phyloP scores from a whole-genome alignment of 768 basidiomycete species.

The Collybia sordida region DNA sequence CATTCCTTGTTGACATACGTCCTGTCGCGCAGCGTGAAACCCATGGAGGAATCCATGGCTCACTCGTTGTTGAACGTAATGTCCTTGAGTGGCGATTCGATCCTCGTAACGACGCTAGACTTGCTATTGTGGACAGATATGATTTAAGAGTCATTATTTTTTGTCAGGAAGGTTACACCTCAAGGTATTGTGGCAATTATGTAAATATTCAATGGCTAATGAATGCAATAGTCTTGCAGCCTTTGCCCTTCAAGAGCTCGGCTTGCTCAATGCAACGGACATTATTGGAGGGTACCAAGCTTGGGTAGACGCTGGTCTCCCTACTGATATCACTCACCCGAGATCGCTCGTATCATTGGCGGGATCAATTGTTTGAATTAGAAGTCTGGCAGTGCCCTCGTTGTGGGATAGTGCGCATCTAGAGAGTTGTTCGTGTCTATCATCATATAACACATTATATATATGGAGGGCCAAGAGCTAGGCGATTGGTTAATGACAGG shows the following conservation, averaged over 20 bases:
- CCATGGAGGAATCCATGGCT: conserved; percentile 62
- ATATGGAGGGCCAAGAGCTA: conserved; percentile 52
- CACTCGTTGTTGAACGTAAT: conserved; percentile 75
- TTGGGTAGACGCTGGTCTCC: conserved; percentile 69
- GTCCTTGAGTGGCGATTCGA: conserved; percentile 82
- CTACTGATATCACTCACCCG: conserved; percentile 37
- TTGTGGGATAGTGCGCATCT: no score
- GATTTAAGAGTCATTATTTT: conserved; percentile 75
- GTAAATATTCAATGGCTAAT: not conserved
- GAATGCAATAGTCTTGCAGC: conserved; percentile 57
- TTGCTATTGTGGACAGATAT: conserved; percentile 71
- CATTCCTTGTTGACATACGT: conserved; percentile 78
- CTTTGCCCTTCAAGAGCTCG: conserved; percentile 64
- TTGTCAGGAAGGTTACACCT: conserved; percentile 72
- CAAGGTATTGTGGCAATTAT: conserved; percentile 33
- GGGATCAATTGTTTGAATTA: not conserved
- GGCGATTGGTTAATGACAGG: not conserved
- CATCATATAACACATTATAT: conserved; percentile 23
- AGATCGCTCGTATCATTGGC: conserved; percentile 2
- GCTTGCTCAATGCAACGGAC: conserved; percentile 74
- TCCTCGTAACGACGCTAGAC: conserved; percentile 56
- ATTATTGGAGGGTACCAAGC: conserved; percentile 72
- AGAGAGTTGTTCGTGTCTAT: not conserved
- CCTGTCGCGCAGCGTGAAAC: conserved; percentile 56
- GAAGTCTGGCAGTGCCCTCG: no score